These are phyloP conservation scores for Xylaria sp. DNA, from an alignment of 2,329 filamentous ascomycete species.

Conservation along the genomic window DNA sequence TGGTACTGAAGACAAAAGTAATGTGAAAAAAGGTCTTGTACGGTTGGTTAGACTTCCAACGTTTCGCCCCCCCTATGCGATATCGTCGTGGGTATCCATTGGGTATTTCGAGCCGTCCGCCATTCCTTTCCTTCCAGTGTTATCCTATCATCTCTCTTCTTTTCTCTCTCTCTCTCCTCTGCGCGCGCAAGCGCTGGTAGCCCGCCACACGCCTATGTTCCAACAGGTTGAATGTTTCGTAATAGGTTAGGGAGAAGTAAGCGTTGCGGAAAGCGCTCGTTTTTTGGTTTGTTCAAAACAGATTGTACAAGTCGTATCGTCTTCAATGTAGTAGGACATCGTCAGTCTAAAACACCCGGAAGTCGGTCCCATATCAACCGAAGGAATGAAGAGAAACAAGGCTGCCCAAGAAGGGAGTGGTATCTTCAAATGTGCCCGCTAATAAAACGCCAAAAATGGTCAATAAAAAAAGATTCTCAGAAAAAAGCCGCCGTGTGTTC, in stretches of 20 bases:
- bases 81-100: not conserved
- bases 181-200: not conserved
- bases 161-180: too few species aligned
- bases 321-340: conserved; percentile 26
- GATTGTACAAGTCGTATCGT: conserved; percentile 23
- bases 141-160: not conserved
- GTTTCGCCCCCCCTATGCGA: conserved; percentile 8
- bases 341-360: conserved; percentile 25
- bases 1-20: conserved; percentile 7
- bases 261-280: conserved; percentile 13
- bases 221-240: conserved; percentile 25
- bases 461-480: too few species aligned
- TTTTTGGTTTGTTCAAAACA: too few species aligned
- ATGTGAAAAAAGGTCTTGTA: conserved; percentile 5
- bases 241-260: conserved; percentile 16
- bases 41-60: conserved; percentile 4
- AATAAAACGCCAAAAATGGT: conserved; percentile 33
- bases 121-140: not conserved
- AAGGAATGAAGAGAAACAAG: conserved; percentile 26
- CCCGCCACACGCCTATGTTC: conserved; percentile 14
- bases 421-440: conserved; percentile 34
- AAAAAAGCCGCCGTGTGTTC: conserved; percentile 26
- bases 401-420: conserved; percentile 31
- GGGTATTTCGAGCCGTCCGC: not conserved
- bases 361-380: conserved; percentile 19